Evolutionary conservation across 768 basidiomycete genomes (phyloP).

Genomic region (Mycena metata): DNA sequence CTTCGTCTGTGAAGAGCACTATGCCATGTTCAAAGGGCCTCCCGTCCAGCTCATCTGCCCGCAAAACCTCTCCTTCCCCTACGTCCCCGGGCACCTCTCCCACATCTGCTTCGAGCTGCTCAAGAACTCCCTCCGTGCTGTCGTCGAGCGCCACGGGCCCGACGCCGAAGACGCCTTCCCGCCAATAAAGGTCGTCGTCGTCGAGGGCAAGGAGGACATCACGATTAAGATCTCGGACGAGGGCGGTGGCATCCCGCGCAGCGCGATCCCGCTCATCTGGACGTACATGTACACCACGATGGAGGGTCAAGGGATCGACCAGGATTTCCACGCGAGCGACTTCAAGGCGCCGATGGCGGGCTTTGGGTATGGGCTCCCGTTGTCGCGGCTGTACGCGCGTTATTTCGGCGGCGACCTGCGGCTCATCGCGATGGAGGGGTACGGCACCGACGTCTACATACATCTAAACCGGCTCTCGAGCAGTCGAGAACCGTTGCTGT

Average conservation of each 20-base stretch:
- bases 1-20: slow-evolving; percentile 95
- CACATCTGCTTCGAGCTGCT: slow-evolving; percentile 98
- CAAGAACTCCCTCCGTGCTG: slow-evolving; percentile 97
- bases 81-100: slow-evolving; percentile 96
- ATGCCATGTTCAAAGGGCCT: slow-evolving; percentile 95
- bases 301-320: slow-evolving; percentile 78
- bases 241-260: slow-evolving; percentile 92
- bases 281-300: slow-evolving; percentile 98
- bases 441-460: slow-evolving; percentile 94
- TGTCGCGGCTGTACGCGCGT: slow-evolving; percentile 94
- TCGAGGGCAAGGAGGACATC: slow-evolving; percentile 98
- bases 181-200: slow-evolving; percentile 94
- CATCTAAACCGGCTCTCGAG: slow-evolving; percentile 90
- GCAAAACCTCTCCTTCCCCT: slow-evolving; percentile 85
- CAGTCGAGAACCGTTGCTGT: slow-evolving; percentile 83
- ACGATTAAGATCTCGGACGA: slow-evolving; percentile 99
- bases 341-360: slow-evolving; percentile 99
- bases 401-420: slow-evolving; percentile 96
- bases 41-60: slow-evolving; percentile 98
- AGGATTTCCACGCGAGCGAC: slow-evolving; percentile 86
- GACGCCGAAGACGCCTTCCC: slow-evolving; percentile 86
- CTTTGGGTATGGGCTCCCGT: slow-evolving; percentile 92
- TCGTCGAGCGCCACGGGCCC: slow-evolving; percentile 92
- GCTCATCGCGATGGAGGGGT: slow-evolving; percentile 99
- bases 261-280: slow-evolving; percentile 96